Conservation (phyloP, 441 rosid species). For the Viola pubescens region DNA sequence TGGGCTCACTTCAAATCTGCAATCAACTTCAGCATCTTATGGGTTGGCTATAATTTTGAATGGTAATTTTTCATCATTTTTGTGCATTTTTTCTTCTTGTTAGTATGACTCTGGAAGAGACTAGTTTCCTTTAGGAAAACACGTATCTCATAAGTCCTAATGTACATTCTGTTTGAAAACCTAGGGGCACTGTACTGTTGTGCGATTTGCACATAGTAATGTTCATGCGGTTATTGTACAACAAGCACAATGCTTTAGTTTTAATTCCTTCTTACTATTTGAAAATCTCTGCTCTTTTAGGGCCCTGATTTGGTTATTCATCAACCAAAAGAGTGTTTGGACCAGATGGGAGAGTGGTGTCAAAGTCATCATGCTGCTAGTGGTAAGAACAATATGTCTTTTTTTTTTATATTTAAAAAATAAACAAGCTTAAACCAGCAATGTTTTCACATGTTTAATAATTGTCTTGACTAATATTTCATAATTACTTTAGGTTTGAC, state of each 20-base stretch:
- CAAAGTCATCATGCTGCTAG: constrained; percentile 80
- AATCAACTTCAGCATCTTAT: no score
- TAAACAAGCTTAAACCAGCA: not conserved
- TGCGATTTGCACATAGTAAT: not conserved
- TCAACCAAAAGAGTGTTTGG: constrained; percentile 69
- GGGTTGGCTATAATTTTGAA: not conserved
- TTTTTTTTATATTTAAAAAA: no score
- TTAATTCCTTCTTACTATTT: constrained; percentile 2
- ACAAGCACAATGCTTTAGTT: constrained; percentile 4
- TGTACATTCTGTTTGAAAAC: not conserved
- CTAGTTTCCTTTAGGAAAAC: no score
- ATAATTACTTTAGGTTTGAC: constrained; percentile 55
- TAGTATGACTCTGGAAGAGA: not conserved
- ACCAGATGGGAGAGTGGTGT: constrained; percentile 88
- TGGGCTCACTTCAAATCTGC: not conserved
- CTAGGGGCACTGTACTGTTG: not conserved
- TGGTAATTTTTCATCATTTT: not conserved
- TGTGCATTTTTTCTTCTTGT: not conserved
- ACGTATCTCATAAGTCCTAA: not conserved
- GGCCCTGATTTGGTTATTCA: constrained; percentile 89
- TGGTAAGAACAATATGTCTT: constrained; percentile 41
- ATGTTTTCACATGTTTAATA: not conserved
- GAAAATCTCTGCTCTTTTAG: constrained; percentile 29
- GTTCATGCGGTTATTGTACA: not conserved
- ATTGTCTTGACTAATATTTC: constrained; percentile 11